phyloP scores from a whole-genome alignment of 176 grass and related monocot species.

The Panicum miliaceum region DNA sequence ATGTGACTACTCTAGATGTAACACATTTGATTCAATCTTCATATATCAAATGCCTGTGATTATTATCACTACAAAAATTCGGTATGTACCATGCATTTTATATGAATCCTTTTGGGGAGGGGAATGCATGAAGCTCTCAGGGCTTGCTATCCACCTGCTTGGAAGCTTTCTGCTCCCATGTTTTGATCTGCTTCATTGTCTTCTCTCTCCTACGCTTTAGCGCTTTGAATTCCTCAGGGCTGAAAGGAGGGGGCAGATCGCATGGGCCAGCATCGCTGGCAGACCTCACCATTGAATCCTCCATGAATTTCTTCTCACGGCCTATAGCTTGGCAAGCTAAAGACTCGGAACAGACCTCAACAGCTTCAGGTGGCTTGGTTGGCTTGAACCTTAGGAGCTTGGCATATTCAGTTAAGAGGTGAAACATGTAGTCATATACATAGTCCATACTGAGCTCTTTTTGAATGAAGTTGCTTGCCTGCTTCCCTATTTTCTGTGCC shows the following conservation, averaged over 20 bases:
- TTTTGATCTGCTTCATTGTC: conserved; percentile 65
- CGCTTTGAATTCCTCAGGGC: conserved; percentile 47
- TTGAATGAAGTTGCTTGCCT: conserved; percentile 74
- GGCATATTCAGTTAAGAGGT: conserved; percentile 84
- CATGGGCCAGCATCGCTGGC: conserved; percentile 59
- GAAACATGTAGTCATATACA: conserved; percentile 97
- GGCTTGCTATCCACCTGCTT: conserved; percentile 39
- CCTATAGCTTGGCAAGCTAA: conserved; percentile 67
- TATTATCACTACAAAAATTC: conserved; percentile 43
- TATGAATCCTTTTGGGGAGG: conserved; percentile 7
- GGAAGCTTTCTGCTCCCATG: conserved; percentile 60
- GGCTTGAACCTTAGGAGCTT: conserved; percentile 92
- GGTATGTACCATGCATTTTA: conserved; percentile 36
- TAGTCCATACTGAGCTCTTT: conserved; percentile 73
- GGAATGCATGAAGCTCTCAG: conserved; percentile 30
- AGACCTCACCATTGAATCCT: conserved; percentile 70
- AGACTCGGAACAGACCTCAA: conserved; percentile 73
- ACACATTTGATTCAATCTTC: conserved; percentile 23
- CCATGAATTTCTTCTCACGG: conserved; percentile 72
- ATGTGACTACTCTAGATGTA: conserved; percentile 27
- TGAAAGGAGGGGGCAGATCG: conserved; percentile 68
- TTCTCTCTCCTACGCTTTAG: conserved; percentile 51
- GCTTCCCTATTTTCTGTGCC: conserved; percentile 85
- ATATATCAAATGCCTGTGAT: conserved; percentile 26
- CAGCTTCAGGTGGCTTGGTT: conserved; percentile 58